Conservation (phyloP, 768 basidiomycete genomes). For the Baorangia bicolor region DNA sequence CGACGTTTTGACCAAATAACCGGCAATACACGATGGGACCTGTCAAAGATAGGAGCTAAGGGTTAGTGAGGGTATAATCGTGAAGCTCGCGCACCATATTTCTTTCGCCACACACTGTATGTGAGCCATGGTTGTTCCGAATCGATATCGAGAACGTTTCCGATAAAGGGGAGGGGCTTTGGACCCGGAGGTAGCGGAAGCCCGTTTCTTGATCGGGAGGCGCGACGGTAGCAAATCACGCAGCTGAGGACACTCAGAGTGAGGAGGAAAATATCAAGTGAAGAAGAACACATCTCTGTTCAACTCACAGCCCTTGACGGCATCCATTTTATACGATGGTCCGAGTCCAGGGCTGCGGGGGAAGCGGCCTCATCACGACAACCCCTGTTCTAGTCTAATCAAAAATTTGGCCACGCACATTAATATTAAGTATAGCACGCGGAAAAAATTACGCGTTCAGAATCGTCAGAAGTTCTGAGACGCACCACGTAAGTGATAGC, state of each 20-base stretch:
- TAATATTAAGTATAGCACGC: slow-evolving; percentile 11
- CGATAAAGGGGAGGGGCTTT: slow-evolving; percentile 22
- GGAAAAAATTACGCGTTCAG: slow-evolving; percentile 12
- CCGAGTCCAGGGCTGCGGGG: neutral
- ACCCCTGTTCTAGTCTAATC: slow-evolving; percentile 12
- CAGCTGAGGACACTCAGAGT: slow-evolving; percentile 10
- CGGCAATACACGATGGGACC: slow-evolving; percentile 30
- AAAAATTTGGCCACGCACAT: neutral
- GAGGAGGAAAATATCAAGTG: slow-evolving; percentile 9
- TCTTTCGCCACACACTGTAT: slow-evolving; percentile 28
- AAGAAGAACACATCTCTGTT: slow-evolving; percentile 11
- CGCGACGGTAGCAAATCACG: slow-evolving; percentile 4
- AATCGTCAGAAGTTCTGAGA: slow-evolving; percentile 8
- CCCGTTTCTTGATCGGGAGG: slow-evolving; percentile 1
- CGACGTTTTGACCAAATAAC: slow-evolving; percentile 25
- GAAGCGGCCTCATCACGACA: slow-evolving; percentile 6
- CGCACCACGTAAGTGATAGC: slow-evolving; percentile 28
- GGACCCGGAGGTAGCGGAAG: slow-evolving; percentile 26
- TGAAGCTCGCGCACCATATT: slow-evolving; percentile 22
- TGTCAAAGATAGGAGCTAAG: slow-evolving; percentile 5
- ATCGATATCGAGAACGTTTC: slow-evolving; percentile 26
- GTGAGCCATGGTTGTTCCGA: slow-evolving; percentile 26
- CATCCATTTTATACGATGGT: slow-evolving; percentile 17
- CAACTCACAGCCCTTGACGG: neutral
- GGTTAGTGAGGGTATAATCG: neutral